A percentile compares a stretch with the other conserved stretches of the same genome.
phyloP scores from a whole-genome alignment of 371 early-diverging fungal species.

The Zychaea mexicana region DNA sequence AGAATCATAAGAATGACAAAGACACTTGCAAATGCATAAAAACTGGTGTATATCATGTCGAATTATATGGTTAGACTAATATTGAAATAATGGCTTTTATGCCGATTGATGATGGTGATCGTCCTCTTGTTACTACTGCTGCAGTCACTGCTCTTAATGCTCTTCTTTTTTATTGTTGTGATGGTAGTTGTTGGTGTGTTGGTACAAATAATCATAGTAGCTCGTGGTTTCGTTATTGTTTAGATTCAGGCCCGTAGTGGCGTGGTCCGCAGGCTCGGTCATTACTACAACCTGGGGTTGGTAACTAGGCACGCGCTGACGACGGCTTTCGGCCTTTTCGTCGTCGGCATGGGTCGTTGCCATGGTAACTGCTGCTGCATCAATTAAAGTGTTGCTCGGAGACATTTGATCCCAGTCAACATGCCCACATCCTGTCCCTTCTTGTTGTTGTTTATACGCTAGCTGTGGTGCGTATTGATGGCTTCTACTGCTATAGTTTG shows the following conservation, averaged over 20 bases:
- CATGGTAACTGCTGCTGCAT: neutral
- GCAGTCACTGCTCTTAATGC: too few relatives aligned
- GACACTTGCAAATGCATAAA: too few relatives aligned
- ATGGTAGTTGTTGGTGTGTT: too few relatives aligned
- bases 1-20: too few relatives aligned
- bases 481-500: constrained; percentile 6
- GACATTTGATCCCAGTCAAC: neutral
- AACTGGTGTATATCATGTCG: too few relatives aligned
- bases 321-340: neutral
- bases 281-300: constrained; percentile 3
- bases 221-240: neutral
- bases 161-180: too few relatives aligned
- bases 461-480: constrained; percentile 14
- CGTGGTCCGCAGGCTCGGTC: neutral
- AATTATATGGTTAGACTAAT: neutral
- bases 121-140: neutral
- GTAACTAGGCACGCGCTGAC: constrained; percentile 12
- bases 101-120: neutral
- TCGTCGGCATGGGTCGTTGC: neutral
- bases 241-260: neutral
- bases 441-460: constrained; percentile 11
- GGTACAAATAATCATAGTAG: neutral
- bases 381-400: constrained; percentile 11
- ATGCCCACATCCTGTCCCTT: neutral
- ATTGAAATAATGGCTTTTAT: neutral